These are phyloP conservation scores for Pouteria campechiana DNA, from an alignment of 179 eudicot genomes.

Conservation along the genomic window DNA sequence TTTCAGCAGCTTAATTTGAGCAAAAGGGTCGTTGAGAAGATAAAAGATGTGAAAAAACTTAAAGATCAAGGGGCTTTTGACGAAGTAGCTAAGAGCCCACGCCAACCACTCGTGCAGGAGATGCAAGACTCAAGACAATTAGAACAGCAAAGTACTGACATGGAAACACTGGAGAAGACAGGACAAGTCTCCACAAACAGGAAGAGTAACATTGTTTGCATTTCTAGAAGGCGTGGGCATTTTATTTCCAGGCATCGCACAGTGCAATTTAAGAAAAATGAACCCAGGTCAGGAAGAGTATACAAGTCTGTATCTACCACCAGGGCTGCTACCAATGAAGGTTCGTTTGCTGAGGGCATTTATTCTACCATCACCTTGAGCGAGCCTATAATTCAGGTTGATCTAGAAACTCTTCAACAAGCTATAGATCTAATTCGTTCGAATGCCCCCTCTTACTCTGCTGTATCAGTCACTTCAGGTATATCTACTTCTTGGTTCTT, in stretches of 20 bases:
- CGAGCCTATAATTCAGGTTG: no score
- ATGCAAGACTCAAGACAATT: slow-evolving; percentile 6
- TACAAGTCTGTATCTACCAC: no score
- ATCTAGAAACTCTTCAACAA: no score
- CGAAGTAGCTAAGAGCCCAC: slow-evolving; percentile 8
- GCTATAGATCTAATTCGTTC: no score
- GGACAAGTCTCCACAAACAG: slow-evolving; percentile 15
- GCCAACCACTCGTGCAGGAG: not conserved
- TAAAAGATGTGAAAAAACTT: slow-evolving; percentile 15
- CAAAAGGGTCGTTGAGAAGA: slow-evolving; percentile 11
- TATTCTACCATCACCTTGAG: slow-evolving; percentile 30
- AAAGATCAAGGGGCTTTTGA: slow-evolving; percentile 12
- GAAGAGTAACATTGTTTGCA: slow-evolving; percentile 15
- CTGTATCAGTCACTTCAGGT: no score
- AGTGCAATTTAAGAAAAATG: no score
- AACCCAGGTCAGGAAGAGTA: no score
- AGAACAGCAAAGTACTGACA: slow-evolving; percentile 6
- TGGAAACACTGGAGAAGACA: slow-evolving; percentile 6
- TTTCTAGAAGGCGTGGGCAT: slow-evolving; percentile 34
- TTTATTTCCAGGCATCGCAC: slow-evolving; percentile 5
- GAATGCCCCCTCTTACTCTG: no score
- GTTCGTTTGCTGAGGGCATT: slow-evolving; percentile 24
- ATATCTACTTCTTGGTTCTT: no score
- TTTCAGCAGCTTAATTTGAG: slow-evolving; percentile 8
- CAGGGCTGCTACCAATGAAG: no score